Evolutionary conservation across 306 rosid species (phyloP).

Genomic region (Vigna nakashimae): DNA sequence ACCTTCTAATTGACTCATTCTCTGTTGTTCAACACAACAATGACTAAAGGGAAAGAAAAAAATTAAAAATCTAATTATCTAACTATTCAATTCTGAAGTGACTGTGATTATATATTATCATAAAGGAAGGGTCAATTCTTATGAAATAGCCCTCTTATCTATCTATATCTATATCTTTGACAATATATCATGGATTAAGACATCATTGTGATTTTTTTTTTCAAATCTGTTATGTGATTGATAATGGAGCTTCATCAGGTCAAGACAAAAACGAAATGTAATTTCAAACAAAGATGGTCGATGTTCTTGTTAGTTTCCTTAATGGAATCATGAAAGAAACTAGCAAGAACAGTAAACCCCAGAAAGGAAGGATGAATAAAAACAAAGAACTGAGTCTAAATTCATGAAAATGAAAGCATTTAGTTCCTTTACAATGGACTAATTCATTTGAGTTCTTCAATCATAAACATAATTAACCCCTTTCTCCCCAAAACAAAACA

Average conservation of each 20-base stretch:
- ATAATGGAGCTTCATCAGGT: constrained; percentile 38
- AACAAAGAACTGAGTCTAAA: constrained; percentile 10
- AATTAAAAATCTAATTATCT: background rate
- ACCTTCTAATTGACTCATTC: constrained; percentile 33
- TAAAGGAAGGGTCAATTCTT: constrained; percentile 33
- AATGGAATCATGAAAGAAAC: constrained; percentile 1
- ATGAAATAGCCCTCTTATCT: constrained; percentile 7
- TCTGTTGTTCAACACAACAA: constrained; percentile 30
- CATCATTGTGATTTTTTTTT: constrained; percentile 24
- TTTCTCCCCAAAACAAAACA: background rate
- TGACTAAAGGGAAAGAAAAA: background rate
- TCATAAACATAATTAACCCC: background rate
- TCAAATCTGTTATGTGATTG: background rate
- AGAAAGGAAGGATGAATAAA: constrained; percentile 4
- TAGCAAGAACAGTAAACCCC: constrained; percentile 12
- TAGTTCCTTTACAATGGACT: constrained; percentile 13
- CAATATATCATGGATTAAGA: constrained; percentile 14
- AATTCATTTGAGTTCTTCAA: background rate
- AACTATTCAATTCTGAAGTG: background rate
- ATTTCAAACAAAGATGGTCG: constrained; percentile 37
- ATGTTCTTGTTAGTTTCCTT: constrained; percentile 40
- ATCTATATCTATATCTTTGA: background rate
- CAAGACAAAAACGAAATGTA: constrained; percentile 46
- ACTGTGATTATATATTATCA: constrained; percentile 24
- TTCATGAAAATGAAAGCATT: constrained; percentile 34